A percentile compares a stretch with the other conserved stretches of the same genome.
These are phyloP conservation scores for Hymenochaete sp. DNA, from an alignment of 1,284 basidiomycete genomes.

Conservation along the genomic window DNA sequence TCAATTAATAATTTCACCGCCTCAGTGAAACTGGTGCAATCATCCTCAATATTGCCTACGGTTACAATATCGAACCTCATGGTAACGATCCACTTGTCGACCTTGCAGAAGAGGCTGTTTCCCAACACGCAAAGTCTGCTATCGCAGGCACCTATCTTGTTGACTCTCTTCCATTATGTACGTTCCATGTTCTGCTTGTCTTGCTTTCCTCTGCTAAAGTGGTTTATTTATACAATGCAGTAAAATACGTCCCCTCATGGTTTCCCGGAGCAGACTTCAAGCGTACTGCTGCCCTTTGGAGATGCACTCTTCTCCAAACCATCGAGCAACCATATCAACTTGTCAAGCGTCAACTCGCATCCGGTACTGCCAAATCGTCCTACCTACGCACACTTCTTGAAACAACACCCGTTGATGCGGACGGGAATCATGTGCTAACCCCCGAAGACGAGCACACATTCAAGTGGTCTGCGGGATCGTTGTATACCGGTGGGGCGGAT, in stretches of 20 bases:
- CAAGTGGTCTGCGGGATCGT: constrained; percentile 32
- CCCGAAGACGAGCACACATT: constrained; percentile 29
- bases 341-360: constrained; percentile 35
- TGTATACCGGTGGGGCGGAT: constrained; percentile 10
- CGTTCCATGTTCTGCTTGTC: constrained; percentile 9
- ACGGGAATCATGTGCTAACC: constrained; percentile 24
- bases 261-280: constrained; percentile 41
- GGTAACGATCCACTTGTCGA: constrained; percentile 23
- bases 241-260: constrained; percentile 40
- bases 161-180: constrained; percentile 28
- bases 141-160: constrained; percentile 28
- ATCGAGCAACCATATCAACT: constrained; percentile 31
- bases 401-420: no score
- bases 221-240: constrained; percentile 17
- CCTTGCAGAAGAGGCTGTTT: constrained; percentile 22
- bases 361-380: constrained; percentile 31
- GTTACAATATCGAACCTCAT: constrained; percentile 24
- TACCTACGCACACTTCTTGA: constrained; percentile 31
- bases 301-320: constrained; percentile 25
- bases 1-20: not conserved
- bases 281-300: constrained; percentile 31
- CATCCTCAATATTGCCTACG: constrained; percentile 28
- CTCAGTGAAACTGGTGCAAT: constrained; percentile 24
- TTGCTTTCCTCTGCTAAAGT: no score
- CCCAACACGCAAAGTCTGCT: constrained; percentile 20